A percentile compares a stretch with the other conserved stretches of the same genome.
phyloP scores from a whole-genome alignment of 495 filamentous ascomycete species.

The Aspergillus egyptiacus region DNA sequence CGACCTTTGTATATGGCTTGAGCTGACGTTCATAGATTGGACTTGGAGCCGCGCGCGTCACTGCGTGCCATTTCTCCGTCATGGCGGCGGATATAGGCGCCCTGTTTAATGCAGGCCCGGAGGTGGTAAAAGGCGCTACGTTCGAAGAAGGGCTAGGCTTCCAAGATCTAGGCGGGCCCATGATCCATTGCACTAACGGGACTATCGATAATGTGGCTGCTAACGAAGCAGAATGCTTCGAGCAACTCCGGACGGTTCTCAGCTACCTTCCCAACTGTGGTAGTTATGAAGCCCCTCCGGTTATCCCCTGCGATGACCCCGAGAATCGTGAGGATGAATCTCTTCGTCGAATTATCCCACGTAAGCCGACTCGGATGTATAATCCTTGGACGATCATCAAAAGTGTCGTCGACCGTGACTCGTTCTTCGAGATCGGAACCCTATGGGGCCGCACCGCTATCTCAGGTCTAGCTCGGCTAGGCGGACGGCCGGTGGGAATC shows the following conservation, averaged over 20 bases:
- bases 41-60: conserved; percentile 55
- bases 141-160: conserved; percentile 55
- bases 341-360: conserved; percentile 51
- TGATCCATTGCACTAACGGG: conserved; percentile 58
- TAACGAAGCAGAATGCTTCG: conserved; percentile 54
- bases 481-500: conserved; percentile 51
- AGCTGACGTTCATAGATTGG: conserved; percentile 40
- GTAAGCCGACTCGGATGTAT: conserved; percentile 55
- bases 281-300: conserved; percentile 42
- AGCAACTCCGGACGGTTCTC: conserved; percentile 52
- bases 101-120: conserved; percentile 58
- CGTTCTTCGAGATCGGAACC: conserved; percentile 58
- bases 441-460: conserved; percentile 59
- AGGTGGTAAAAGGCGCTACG: conserved; percentile 55
- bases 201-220: conserved; percentile 60
- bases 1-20: neutral
- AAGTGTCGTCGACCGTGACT: conserved; percentile 47
- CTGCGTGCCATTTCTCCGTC: conserved; percentile 58
- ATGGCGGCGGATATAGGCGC: conserved; percentile 58
- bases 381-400: conserved; percentile 50
- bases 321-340: conserved; percentile 40
- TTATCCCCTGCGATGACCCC: conserved; percentile 41
- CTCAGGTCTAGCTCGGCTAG: conserved; percentile 50
- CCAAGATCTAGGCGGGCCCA: conserved; percentile 49
- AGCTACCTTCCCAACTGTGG: conserved; percentile 53